Percentiles rank a stretch among this genome's conserved stretches.
Conservation (phyloP, 208 protist species). For the Zelonia costaricensis region DNA sequence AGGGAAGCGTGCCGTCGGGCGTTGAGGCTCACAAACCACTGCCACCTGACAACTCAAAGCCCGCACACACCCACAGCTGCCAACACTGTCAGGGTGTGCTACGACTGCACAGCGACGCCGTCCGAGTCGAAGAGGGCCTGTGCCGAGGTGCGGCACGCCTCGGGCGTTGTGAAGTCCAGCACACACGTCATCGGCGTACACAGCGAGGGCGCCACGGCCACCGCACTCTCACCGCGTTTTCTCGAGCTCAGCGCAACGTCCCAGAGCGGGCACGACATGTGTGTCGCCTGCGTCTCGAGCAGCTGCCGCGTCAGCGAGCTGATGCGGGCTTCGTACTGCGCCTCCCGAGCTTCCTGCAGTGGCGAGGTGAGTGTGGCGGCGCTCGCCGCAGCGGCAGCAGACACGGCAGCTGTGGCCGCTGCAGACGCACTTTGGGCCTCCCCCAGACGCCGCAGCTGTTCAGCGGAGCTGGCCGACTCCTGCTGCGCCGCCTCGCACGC, state of each 20-base stretch:
- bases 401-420: no score
- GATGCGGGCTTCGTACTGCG: slow-evolving; percentile 10
- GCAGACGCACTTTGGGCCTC: no score
- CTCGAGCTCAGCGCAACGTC: not conserved
- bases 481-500: slow-evolving; percentile 14
- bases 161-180: slow-evolving; percentile 46
- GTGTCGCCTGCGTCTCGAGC: slow-evolving; percentile 1
- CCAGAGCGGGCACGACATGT: slow-evolving; percentile 4
- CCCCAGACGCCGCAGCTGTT: no score
- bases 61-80: no score
- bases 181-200: no score
- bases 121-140: slow-evolving; percentile 24
- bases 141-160: slow-evolving; percentile 20
- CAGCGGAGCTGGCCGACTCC: not conserved
- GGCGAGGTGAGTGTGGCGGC: not conserved
- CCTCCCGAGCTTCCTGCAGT: slow-evolving; percentile 5
- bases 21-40: no score
- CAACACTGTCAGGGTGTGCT: no score
- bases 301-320: slow-evolving; percentile 14
- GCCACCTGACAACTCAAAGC: no score
- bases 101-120: no score
- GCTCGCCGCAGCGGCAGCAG: not conserved
- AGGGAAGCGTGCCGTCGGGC: not conserved
- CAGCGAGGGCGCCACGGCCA: no score
- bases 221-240: no score